Evolutionary conservation across 2,329 filamentous ascomycete genomes (phyloP).

Genomic region (Aspergillus aculeatinus): DNA sequence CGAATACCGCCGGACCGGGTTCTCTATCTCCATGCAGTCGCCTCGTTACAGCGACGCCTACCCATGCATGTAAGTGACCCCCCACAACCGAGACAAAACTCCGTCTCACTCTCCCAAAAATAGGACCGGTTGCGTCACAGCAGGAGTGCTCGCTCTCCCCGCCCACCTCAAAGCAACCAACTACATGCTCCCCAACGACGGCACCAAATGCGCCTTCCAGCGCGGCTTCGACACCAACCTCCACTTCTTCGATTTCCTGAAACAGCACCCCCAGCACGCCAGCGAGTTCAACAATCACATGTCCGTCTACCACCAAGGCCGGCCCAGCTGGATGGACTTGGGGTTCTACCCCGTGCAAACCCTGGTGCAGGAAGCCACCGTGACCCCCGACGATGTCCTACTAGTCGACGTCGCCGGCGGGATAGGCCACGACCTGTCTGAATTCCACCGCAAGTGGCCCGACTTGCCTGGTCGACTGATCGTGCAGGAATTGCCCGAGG

Average conservation of each 20-base stretch:
- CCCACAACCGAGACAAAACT: not conserved
- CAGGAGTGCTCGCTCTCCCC: slow-evolving; percentile 20
- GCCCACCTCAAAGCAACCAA: slow-evolving; percentile 23
- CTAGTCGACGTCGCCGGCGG: slow-evolving; percentile 47
- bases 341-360: slow-evolving; percentile 28
- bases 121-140: slow-evolving; percentile 22
- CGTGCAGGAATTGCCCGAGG: slow-evolving; percentile 49
- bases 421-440: slow-evolving; percentile 41
- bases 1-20: slow-evolving; percentile 34
- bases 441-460: slow-evolving; percentile 39
- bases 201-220: slow-evolving; percentile 25
- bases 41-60: slow-evolving; percentile 27
- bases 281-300: slow-evolving; percentile 25
- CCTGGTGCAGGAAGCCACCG: slow-evolving; percentile 10
- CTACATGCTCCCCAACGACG: slow-evolving; percentile 24
- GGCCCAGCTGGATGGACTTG: slow-evolving; percentile 25
- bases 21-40: slow-evolving; percentile 29
- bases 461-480: slow-evolving; percentile 44
- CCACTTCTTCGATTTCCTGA: slow-evolving; percentile 26
- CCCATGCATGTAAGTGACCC: slow-evolving; percentile 25
- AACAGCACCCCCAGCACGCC: slow-evolving; percentile 17
- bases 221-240: slow-evolving; percentile 23
- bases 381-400: slow-evolving; percentile 19
- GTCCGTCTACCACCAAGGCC: slow-evolving; percentile 20
- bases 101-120: not conserved